phyloP scores from a whole-genome alignment of 768 basidiomycete genomes.

The Panaeolus cyanescens region DNA sequence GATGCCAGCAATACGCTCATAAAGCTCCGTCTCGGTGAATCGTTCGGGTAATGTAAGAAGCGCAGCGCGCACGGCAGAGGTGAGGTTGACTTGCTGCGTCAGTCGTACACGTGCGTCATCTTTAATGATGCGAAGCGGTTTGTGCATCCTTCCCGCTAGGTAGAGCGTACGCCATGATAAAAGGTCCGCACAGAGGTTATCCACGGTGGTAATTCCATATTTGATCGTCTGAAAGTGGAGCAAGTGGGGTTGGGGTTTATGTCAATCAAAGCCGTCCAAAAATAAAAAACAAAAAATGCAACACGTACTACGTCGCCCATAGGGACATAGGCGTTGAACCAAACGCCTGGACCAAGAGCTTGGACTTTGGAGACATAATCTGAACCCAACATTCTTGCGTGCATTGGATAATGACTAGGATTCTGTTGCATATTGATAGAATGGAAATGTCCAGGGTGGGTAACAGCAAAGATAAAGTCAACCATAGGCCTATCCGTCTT shows the following conservation, averaged over 20 bases:
- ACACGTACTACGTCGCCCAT: constrained; percentile 80
- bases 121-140: constrained; percentile 90
- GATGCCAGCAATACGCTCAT: constrained; percentile 82
- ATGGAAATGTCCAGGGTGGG: constrained; percentile 92
- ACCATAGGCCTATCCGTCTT: constrained; percentile 69
- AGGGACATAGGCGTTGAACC: constrained; percentile 93
- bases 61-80: constrained; percentile 87
- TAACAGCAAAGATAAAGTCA: constrained; percentile 96
- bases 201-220: constrained; percentile 93
- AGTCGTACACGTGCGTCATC: constrained; percentile 91
- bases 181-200: constrained; percentile 86
- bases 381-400: constrained; percentile 83
- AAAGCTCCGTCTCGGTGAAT: constrained; percentile 84
- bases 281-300: constrained; percentile 6
- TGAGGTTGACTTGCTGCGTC: constrained; percentile 92
- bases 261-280: neutral
- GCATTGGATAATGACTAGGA: constrained; percentile 88
- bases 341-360: constrained; percentile 80
- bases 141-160: constrained; percentile 95
- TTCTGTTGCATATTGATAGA: constrained; percentile 93
- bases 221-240: constrained; percentile 74
- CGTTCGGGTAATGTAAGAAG: constrained; percentile 82
- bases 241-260: neutral
- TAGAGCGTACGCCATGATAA: constrained; percentile 94
- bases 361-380: constrained; percentile 81